Evolutionary conservation across 352 stramenopile genomes (phyloP).

Genomic region (Plasmopara viticola): DNA sequence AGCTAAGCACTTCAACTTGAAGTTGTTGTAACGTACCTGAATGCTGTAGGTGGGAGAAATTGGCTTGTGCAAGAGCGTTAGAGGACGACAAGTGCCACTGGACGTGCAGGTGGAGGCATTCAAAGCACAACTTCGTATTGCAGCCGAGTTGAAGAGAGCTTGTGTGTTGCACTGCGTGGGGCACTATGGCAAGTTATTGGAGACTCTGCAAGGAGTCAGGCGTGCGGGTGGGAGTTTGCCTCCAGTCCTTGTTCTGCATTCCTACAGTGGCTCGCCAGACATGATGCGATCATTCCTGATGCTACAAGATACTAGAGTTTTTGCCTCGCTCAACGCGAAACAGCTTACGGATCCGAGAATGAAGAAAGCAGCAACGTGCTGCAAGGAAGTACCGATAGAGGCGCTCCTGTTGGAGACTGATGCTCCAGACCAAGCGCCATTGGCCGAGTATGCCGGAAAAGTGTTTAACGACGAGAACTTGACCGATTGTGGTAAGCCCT

Average conservation of each 20-base stretch:
- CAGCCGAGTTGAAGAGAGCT: conserved; percentile 36
- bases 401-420: conserved; percentile 69
- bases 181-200: conserved; percentile 57
- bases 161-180: conserved; percentile 76
- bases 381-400: conserved; percentile 34
- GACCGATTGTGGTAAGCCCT: conserved; percentile 2
- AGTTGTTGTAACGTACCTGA: conserved; percentile 18
- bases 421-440: conserved; percentile 55
- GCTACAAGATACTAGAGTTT: conserved; percentile 38
- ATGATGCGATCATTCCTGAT: conserved; percentile 49
- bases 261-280: conserved; percentile 49
- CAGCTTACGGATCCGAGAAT: conserved; percentile 36
- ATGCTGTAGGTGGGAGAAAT: conserved; percentile 61
- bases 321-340: conserved; percentile 73
- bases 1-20: conserved; percentile 16
- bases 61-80: conserved; percentile 62
- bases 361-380: conserved; percentile 36
- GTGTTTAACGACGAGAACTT: conserved; percentile 3
- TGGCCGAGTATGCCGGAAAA: conserved; percentile 12
- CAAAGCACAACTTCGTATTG: conserved; percentile 44
- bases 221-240: conserved; percentile 24
- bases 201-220: conserved; percentile 31
- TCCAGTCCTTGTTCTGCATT: conserved; percentile 58
- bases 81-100: conserved; percentile 38
- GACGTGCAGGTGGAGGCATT: conserved; percentile 46